These are phyloP conservation scores for Candida easanensis DNA, from an alignment of 805 yeast species.

Conservation along the genomic window DNA sequence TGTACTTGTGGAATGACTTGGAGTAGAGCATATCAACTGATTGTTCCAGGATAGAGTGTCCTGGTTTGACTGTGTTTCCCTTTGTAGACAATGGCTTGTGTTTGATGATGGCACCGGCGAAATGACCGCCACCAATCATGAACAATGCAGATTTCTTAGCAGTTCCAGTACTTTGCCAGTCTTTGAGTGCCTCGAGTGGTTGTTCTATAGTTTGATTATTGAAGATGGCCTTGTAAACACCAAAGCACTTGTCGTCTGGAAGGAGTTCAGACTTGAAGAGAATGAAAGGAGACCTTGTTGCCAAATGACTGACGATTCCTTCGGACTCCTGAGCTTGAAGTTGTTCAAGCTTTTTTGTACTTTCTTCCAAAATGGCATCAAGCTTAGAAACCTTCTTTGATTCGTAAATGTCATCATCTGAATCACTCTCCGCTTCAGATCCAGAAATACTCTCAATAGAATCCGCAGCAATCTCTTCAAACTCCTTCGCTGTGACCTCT, in stretches of 20 bases:
- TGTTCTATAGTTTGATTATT: conserved; percentile 36
- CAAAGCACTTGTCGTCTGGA: conserved; percentile 49
- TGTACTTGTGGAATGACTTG: conserved; percentile 90
- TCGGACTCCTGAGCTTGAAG: conserved; percentile 24
- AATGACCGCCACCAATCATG: conserved; percentile 98
- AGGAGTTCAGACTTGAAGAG: conserved; percentile 50
- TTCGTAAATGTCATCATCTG: conserved; percentile 15
- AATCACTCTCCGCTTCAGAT: conserved; percentile 40
- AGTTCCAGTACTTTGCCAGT: background rate
- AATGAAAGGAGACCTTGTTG: conserved; percentile 70
- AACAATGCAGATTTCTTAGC: conserved; percentile 65
- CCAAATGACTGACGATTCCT: conserved; percentile 47
- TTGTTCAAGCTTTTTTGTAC: conserved; percentile 19
- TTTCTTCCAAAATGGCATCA: conserved; percentile 1
- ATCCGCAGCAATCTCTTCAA: conserved; percentile 50
- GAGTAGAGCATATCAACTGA: conserved; percentile 66
- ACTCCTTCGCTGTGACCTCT: conserved; percentile 53
- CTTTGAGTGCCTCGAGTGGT: conserved; percentile 47
- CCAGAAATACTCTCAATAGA: conserved; percentile 62
- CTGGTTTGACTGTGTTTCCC: conserved; percentile 51
- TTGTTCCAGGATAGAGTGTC: conserved; percentile 53
- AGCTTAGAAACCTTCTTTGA: conserved; percentile 13
- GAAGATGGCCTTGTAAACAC: conserved; percentile 65
- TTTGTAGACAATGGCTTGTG: conserved; percentile 58
- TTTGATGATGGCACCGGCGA: conserved; percentile 90